phyloP scores from a whole-genome alignment of 106 monocot genomes.

The Allium cepa region DNA sequence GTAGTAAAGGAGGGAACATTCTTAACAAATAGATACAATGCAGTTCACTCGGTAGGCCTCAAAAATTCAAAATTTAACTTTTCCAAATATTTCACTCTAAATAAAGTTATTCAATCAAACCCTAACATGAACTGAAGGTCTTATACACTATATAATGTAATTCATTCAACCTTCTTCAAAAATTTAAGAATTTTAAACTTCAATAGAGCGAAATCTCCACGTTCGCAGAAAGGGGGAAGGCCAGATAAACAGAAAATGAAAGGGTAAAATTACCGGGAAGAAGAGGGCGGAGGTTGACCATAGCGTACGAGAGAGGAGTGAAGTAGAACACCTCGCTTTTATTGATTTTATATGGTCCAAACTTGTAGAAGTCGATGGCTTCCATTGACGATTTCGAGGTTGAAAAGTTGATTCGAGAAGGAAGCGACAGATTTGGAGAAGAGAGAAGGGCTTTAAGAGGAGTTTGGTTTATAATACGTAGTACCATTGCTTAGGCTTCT shows the following conservation, averaged over 20 bases:
- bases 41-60: too few relatives aligned
- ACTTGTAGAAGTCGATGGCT: slow-evolving; percentile 19
- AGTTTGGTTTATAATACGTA: too few relatives aligned
- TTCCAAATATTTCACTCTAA: too few relatives aligned
- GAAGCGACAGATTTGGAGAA: background rate
- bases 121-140: too few relatives aligned
- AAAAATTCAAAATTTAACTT: too few relatives aligned
- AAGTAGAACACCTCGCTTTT: slow-evolving; percentile 56
- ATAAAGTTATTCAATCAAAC: too few relatives aligned
- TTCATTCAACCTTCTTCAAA: too few relatives aligned
- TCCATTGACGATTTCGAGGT: background rate
- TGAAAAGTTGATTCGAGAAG: background rate
- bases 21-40: too few relatives aligned
- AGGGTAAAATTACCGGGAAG: slow-evolving; percentile 34
- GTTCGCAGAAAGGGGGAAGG: background rate
- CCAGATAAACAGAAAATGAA: background rate
- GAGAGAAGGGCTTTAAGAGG: too few relatives aligned
- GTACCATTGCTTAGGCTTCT: too few relatives aligned
- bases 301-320: slow-evolving; percentile 45
- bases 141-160: too few relatives aligned
- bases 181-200: background rate
- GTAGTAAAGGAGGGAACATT: too few relatives aligned
- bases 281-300: slow-evolving; percentile 67
- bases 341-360: slow-evolving; percentile 72
- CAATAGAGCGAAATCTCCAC: background rate